These are phyloP conservation scores for Lepidium africanum DNA, from an alignment of 345 rosid genomes.

Conservation along the genomic window DNA sequence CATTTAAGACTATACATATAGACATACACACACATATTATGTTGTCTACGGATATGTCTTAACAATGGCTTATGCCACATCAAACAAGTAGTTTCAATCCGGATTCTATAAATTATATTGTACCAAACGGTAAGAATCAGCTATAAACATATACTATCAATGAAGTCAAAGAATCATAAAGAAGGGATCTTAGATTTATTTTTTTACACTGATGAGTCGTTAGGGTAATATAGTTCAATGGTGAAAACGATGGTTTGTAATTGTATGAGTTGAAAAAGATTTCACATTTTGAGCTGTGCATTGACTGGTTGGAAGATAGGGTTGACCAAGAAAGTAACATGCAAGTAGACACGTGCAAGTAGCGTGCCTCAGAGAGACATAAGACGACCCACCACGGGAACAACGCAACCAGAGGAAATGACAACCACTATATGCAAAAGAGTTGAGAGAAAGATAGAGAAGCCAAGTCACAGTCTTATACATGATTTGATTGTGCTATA, in stretches of 20 bases:
- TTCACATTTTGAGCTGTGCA: not conserved
- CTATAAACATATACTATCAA: not conserved
- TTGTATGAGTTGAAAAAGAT: not conserved
- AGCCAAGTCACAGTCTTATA: not conserved
- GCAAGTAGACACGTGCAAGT: slow-evolving; percentile 12
- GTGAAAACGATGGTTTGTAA: not conserved
- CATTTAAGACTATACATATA: not conserved
- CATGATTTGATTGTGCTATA: slow-evolving; percentile 23
- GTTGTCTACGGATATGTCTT: not conserved
- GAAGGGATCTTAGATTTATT: no score
- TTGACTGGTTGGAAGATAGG: slow-evolving; percentile 1
- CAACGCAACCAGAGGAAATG: slow-evolving; percentile 31
- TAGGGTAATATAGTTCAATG: not conserved
- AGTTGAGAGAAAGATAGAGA: slow-evolving; percentile 17
- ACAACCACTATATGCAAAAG: slow-evolving; percentile 29
- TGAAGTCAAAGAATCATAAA: not conserved
- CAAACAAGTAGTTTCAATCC: not conserved
- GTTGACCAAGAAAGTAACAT: slow-evolving; percentile 14
- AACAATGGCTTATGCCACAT: not conserved
- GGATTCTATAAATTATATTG: not conserved
- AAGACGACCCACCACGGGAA: slow-evolving; percentile 39
- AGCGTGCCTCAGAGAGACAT: slow-evolving; percentile 12
- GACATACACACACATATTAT: not conserved
- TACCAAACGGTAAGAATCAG: not conserved
- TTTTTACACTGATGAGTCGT: not conserved